phyloP scores from a whole-genome alignment of 352 stramenopile genomes.

The Phytopythium delawarense region DNA sequence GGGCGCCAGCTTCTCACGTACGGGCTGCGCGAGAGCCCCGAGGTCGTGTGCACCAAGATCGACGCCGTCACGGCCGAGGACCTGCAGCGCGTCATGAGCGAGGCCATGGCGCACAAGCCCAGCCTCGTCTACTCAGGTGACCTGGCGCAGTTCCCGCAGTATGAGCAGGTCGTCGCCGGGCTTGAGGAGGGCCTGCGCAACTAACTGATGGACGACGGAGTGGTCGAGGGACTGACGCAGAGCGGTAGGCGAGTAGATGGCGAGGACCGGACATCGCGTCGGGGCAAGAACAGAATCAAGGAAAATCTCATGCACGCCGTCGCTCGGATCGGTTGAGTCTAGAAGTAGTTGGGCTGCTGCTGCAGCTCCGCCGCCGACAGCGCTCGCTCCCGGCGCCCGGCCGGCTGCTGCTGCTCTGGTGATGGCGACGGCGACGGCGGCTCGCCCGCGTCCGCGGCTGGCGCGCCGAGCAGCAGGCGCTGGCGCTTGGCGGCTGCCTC shows the following conservation, averaged over 20 bases:
- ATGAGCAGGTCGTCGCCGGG: constrained; percentile 75
- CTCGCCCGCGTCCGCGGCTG: neutral
- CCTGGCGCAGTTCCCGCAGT: constrained; percentile 70
- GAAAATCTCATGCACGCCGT: neutral
- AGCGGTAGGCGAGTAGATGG: constrained; percentile 1
- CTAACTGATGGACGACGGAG: constrained; percentile 15
- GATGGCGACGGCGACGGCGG: neutral
- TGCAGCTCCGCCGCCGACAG: neutral
- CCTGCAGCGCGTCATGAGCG: constrained; percentile 73
- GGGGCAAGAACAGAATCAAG: neutral
- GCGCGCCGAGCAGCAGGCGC: constrained; percentile 5
- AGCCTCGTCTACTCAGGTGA: constrained; percentile 86
- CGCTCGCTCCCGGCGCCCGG: neutral
- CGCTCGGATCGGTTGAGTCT: neutral
- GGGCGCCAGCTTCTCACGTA: constrained; percentile 97
- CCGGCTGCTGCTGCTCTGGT: neutral
- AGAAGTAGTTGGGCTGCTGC: constrained; percentile 5
- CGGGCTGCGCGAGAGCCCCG: constrained; percentile 88
- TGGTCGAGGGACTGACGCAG: neutral
- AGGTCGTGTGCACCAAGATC: constrained; percentile 85
- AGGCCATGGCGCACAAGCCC: constrained; percentile 71
- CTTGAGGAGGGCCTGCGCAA: constrained; percentile 63
- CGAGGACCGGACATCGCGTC: neutral
- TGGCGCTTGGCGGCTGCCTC: constrained; percentile 33
- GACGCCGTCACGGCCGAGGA: constrained; percentile 83